phyloP scores from a whole-genome alignment of 768 basidiomycete species.

The Royoungia palumana region DNA sequence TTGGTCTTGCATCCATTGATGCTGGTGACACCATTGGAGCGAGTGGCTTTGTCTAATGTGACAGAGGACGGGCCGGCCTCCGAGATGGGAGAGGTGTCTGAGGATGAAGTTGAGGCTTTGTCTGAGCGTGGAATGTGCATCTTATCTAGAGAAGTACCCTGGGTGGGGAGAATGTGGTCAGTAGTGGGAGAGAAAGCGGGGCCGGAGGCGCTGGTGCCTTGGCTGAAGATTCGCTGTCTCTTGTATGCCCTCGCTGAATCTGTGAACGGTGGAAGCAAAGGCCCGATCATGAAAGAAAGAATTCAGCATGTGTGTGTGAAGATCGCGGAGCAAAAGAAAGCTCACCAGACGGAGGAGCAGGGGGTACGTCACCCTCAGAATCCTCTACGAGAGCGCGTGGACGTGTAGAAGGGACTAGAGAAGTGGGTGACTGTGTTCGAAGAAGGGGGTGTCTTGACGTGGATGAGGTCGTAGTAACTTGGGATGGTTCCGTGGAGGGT shows the following conservation, averaged over 20 bases:
- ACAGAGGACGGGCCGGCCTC: slow-evolving; percentile 54
- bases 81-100: slow-evolving; percentile 41
- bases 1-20: slow-evolving; percentile 40
- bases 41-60: slow-evolving; percentile 31
- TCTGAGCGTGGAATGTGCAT: slow-evolving; percentile 56
- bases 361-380: slow-evolving; percentile 34
- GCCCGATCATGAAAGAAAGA: slow-evolving; percentile 2
- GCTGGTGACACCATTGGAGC: slow-evolving; percentile 38
- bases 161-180: slow-evolving; percentile 22
- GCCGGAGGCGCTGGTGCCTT: slow-evolving; percentile 33
- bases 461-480: slow-evolving; percentile 26
- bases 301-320: background rate
- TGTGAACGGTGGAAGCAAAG: slow-evolving; percentile 18
- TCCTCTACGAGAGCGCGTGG: slow-evolving; percentile 61
- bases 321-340: background rate
- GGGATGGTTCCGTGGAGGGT: slow-evolving; percentile 33
- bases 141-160: slow-evolving; percentile 33
- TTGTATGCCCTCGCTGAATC: slow-evolving; percentile 61
- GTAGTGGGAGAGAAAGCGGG: slow-evolving; percentile 25
- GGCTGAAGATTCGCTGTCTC: slow-evolving; percentile 60
- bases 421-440: slow-evolving; percentile 28
- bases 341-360: slow-evolving; percentile 25
- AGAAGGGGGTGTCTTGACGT: slow-evolving; percentile 26
- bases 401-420: slow-evolving; percentile 65
- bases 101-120: slow-evolving; percentile 42